phyloP scores from a whole-genome alignment of 495 filamentous ascomycete species.

The Talaromyces wortmannii region DNA sequence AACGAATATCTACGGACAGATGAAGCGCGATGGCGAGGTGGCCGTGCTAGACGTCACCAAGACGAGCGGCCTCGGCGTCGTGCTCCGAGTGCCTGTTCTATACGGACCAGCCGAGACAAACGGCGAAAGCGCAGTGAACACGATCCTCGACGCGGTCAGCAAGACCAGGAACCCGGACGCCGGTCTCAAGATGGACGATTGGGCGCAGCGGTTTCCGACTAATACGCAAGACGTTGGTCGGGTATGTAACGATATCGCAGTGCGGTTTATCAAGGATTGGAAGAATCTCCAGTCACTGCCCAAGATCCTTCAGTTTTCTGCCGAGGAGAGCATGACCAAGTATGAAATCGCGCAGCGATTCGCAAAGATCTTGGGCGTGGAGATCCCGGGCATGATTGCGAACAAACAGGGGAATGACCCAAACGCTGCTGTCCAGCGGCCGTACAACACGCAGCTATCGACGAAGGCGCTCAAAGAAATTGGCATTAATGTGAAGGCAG shows the following conservation, averaged over 20 bases:
- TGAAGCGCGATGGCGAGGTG: constrained; percentile 78
- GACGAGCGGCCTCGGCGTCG: constrained; percentile 50
- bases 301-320: constrained; percentile 75
- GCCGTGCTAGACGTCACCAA: constrained; percentile 59
- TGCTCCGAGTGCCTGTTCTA: constrained; percentile 81
- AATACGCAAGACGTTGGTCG: constrained; percentile 83
- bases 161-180: constrained; percentile 54
- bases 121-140: constrained; percentile 77
- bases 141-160: constrained; percentile 66
- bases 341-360: constrained; percentile 82
- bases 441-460: constrained; percentile 85
- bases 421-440: constrained; percentile 65
- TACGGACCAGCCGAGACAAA: constrained; percentile 60
- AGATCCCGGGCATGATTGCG: constrained; percentile 60
- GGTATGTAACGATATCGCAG: constrained; percentile 64
- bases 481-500: constrained; percentile 68
- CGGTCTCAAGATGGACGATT: constrained; percentile 78
- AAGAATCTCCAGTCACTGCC: constrained; percentile 46
- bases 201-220: constrained; percentile 80
- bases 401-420: constrained; percentile 74
- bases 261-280: constrained; percentile 52
- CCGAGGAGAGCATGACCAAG: constrained; percentile 83
- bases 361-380: constrained; percentile 72
- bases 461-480: constrained; percentile 68
- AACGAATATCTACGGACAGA: constrained; percentile 81